Evolutionary conservation across 2,329 filamentous ascomycete species (phyloP).

Genomic region (Talaromyces sp.): DNA sequence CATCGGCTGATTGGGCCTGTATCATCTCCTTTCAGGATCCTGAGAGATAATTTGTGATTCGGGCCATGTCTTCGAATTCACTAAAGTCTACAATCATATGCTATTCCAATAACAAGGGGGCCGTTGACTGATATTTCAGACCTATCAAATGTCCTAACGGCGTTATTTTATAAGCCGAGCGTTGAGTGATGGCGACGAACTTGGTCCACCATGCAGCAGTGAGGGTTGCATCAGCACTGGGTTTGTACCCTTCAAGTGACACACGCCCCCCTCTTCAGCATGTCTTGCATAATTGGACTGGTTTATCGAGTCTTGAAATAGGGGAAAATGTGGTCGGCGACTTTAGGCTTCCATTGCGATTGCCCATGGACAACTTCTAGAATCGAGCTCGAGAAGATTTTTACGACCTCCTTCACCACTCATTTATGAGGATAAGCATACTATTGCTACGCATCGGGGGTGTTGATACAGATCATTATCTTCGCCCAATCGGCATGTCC

Average conservation of each 20-base stretch:
- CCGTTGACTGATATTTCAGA: neutral
- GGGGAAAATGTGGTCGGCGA: neutral
- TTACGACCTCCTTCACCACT: neutral
- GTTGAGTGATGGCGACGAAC: neutral
- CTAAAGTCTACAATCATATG: neutral
- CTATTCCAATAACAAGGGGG: neutral
- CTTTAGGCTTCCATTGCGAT: neutral
- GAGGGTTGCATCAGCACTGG: slow-evolving; percentile 1
- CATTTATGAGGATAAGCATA: neutral
- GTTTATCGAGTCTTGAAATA: slow-evolving; percentile 8
- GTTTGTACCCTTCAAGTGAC: neutral
- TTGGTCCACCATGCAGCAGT: neutral
- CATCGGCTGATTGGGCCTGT: neutral
- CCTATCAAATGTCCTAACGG: neutral
- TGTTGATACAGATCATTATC: neutral
- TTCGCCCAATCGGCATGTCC: neutral
- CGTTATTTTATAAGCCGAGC: neutral
- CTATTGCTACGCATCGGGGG: neutral
- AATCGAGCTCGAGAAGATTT: neutral
- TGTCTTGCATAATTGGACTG: neutral
- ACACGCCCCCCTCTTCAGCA: neutral
- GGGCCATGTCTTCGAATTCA: neutral
- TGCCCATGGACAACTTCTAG: neutral
- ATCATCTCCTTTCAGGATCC: neutral
- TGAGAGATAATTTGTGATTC: neutral